These are phyloP conservation scores for Neurospora hispaniola DNA, from an alignment of 495 filamentous ascomycete species.

Conservation along the genomic window DNA sequence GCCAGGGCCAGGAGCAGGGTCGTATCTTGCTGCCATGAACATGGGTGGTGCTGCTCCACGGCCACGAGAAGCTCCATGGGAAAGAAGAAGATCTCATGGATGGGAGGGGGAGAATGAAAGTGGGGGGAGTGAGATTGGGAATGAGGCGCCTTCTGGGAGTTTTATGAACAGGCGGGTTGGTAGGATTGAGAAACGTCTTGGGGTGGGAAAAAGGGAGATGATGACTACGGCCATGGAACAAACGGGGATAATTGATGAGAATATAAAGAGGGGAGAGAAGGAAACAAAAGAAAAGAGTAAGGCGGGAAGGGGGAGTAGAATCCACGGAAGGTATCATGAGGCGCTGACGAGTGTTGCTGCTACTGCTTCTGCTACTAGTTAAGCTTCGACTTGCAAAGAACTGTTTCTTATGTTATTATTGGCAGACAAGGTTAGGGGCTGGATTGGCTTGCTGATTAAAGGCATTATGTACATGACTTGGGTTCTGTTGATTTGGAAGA, in stretches of 20 bases:
- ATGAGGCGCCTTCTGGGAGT: neutral
- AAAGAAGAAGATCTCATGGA: no score
- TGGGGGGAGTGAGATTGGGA: no score
- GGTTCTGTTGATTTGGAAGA: neutral
- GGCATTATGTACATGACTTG: neutral
- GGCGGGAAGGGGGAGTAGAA: neutral
- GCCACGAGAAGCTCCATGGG: neutral
- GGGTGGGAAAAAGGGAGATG: neutral
- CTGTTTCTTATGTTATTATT: neutral
- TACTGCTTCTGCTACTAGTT: neutral
- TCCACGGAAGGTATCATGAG: neutral
- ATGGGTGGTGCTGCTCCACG: neutral
- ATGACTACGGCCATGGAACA: neutral
- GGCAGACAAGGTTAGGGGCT: neutral
- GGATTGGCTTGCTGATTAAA: neutral
- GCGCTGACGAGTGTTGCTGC: neutral
- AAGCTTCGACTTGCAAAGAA: neutral
- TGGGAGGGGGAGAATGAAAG: no score
- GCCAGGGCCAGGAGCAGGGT: neutral
- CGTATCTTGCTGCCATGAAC: neutral
- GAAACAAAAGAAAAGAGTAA: neutral
- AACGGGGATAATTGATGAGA: neutral
- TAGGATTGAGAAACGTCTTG: neutral
- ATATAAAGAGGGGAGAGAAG: neutral
- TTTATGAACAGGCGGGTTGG: neutral